A percentile compares a stretch with the other conserved stretches of the same genome.
Evolutionary conservation across 2,329 filamentous ascomycete species (phyloP).

Genomic region (Magnaporthiopsis poae): DNA sequence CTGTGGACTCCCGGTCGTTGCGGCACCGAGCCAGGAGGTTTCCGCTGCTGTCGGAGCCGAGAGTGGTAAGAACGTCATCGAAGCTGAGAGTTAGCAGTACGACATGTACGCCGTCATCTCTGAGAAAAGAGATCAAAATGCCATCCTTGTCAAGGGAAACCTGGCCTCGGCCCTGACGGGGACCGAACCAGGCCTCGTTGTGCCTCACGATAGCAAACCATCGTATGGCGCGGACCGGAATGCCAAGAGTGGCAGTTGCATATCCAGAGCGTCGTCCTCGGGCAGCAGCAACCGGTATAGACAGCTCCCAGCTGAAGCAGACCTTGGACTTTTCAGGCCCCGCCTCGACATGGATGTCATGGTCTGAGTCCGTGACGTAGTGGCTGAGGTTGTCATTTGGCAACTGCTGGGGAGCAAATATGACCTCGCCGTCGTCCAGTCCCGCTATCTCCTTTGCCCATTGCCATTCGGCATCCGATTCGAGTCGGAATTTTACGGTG

Average conservation of each 20-base stretch:
- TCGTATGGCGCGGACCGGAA: slow-evolving; percentile 24
- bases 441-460: slow-evolving; percentile 60
- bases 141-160: slow-evolving; percentile 69
- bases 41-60: neutral
- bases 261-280: slow-evolving; percentile 35
- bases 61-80: slow-evolving; percentile 32
- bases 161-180: slow-evolving; percentile 61
- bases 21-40: neutral
- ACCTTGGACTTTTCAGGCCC: neutral
- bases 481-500: slow-evolving; percentile 59
- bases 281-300: slow-evolving; percentile 49
- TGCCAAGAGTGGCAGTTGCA: neutral
- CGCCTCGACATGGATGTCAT: slow-evolving; percentile 43
- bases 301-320: slow-evolving; percentile 25
- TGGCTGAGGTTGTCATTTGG: slow-evolving; percentile 34
- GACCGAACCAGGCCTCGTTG: slow-evolving; percentile 81
- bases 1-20: neutral
- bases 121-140: slow-evolving; percentile 70
- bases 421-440: slow-evolving; percentile 51
- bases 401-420: slow-evolving; percentile 20
- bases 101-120: slow-evolving; percentile 59
- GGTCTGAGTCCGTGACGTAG: slow-evolving; percentile 51
- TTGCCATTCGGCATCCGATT: slow-evolving; percentile 47
- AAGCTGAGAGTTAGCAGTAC: slow-evolving; percentile 69
- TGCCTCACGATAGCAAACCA: slow-evolving; percentile 73